Base-by-base conservation (phyloP, 306 rosid species). In the Boehmeria nivea region DNA sequence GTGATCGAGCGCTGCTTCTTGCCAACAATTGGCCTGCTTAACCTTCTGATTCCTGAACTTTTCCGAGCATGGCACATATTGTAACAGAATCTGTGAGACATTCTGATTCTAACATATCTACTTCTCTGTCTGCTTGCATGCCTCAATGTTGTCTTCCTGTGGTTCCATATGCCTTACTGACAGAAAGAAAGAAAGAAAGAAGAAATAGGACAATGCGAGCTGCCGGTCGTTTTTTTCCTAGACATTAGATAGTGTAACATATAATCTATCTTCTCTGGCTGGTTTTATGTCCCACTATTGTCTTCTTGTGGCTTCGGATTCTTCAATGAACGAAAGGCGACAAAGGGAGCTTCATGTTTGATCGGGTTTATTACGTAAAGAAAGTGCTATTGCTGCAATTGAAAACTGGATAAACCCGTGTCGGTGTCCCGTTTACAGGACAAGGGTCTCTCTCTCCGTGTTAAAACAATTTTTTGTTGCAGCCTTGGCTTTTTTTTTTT, bases 1-100 rank as follows among this genome's bases (percentile, higher is more conserved):
- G 71, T 1, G 83, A 74, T 64, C 78, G 69, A 24, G 88, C 52
- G 61, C 76, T 76, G 86, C 57, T 38, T 78, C 67, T 77, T 42
- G 83, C 79, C 37, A 72, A 86, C 59, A 84, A 58, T 15, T 90
- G 95, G 97, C 79, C 66, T 10, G 76, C 94, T 64, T 68, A 78
- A 73, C 84, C 88, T 60, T 64, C 84, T 15, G 61, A 75, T 54
- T 69, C 48, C 42, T 86, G 73, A 90, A 16, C 52, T 62, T 0
- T 37, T 15, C 28, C 13, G 60, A 36, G 8, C 45, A 55, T 8
- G 6, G 14, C 4, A 12, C 23, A 12, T 36, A 20, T 20, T 27
- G 8, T 12, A 12, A 19, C 8, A n/a, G n/a, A 36, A 26, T 24
- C 39, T 57, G 6, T 31, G 16, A 28, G 24, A 28, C 59, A 34